phyloP scores from a whole-genome alignment of 805 yeast genomes.

The Yueomyces sinensis region DNA sequence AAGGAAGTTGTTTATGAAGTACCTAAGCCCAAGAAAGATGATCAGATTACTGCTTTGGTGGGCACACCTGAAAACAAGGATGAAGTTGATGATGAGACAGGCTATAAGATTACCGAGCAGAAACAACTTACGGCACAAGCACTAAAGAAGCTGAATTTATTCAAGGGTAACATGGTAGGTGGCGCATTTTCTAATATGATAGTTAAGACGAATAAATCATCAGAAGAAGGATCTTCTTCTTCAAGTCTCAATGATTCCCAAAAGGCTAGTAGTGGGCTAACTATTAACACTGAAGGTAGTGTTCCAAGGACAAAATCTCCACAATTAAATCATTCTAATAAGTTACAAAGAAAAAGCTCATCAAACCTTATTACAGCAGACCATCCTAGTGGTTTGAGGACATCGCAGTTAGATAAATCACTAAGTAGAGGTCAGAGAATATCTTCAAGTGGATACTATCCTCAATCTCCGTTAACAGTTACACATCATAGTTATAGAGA shows the following conservation, averaged over 20 bases:
- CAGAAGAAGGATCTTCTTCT: too few relatives aligned
- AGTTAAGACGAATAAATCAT: not conserved
- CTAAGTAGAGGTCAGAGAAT: not conserved
- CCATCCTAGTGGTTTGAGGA: not conserved
- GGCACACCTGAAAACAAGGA: not conserved
- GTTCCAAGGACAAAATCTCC: too few relatives aligned
- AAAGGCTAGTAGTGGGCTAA: too few relatives aligned
- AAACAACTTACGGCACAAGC: constrained; percentile 29
- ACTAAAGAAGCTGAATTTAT: constrained; percentile 22
- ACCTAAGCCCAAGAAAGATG: not conserved
- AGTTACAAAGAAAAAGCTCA: too few relatives aligned
- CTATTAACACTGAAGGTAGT: too few relatives aligned
- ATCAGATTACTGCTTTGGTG: not conserved
- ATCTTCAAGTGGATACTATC: not conserved
- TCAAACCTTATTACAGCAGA: too few relatives aligned
- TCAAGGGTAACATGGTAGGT: constrained; percentile 7
- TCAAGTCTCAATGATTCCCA: too few relatives aligned
- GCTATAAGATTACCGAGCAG: constrained; percentile 13
- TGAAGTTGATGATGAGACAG: constrained; percentile 13
- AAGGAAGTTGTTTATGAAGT: too few relatives aligned
- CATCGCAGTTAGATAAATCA: not conserved
- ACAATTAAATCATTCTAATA: too few relatives aligned
- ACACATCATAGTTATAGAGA: constrained; percentile 1
- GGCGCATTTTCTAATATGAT: constrained; percentile 1
- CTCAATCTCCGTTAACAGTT: not conserved